A percentile compares a stretch with the other conserved stretches of the same genome.
Evolutionary conservation across 2,329 filamentous ascomycete species (phyloP).

Genomic region (Stagonosporopsis chrysanthemi): DNA sequence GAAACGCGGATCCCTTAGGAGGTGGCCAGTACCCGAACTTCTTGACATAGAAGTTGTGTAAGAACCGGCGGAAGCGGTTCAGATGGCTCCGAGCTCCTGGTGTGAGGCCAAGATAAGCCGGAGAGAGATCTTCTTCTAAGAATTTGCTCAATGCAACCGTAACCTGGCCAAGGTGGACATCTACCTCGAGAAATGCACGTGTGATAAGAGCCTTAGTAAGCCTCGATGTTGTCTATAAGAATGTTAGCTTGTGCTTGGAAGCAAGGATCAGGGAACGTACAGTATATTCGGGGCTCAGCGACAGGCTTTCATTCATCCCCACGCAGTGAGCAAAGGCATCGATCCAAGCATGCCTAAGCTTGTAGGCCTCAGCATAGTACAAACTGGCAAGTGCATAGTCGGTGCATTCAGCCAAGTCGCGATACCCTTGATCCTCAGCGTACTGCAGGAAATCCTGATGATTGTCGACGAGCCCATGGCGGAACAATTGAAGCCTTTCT

Average conservation of each 20-base stretch:
- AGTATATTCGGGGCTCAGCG: slow-evolving; percentile 65
- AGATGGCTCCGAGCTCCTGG: slow-evolving; percentile 70
- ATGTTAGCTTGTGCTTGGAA: slow-evolving; percentile 3
- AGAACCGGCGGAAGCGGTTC: slow-evolving; percentile 73
- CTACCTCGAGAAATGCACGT: slow-evolving; percentile 69
- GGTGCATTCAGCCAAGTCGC: slow-evolving; percentile 69
- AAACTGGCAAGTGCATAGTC: slow-evolving; percentile 73
- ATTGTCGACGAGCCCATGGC: slow-evolving; percentile 63
- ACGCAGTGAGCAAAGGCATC: slow-evolving; percentile 80
- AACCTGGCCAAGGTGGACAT: slow-evolving; percentile 66
- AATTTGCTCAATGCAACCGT: slow-evolving; percentile 69
- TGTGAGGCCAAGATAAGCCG: slow-evolving; percentile 70
- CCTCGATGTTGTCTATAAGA: slow-evolving; percentile 49
- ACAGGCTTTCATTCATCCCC: slow-evolving; percentile 73
- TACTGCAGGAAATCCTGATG: slow-evolving; percentile 69
- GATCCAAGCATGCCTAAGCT: slow-evolving; percentile 70
- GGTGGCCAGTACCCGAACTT: slow-evolving; percentile 79
- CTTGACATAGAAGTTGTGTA: slow-evolving; percentile 70
- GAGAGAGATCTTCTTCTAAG: slow-evolving; percentile 73
- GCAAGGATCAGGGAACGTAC: slow-evolving; percentile 52
- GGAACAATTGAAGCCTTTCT: slow-evolving; percentile 69
- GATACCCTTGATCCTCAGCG: slow-evolving; percentile 73
- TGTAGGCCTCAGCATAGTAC: slow-evolving; percentile 71
- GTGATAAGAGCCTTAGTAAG: slow-evolving; percentile 71
- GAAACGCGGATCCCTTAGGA: slow-evolving; percentile 59